phyloP scores from a whole-genome alignment of 495 filamentous ascomycete genomes.

The Clavariopsis aquatica region DNA sequence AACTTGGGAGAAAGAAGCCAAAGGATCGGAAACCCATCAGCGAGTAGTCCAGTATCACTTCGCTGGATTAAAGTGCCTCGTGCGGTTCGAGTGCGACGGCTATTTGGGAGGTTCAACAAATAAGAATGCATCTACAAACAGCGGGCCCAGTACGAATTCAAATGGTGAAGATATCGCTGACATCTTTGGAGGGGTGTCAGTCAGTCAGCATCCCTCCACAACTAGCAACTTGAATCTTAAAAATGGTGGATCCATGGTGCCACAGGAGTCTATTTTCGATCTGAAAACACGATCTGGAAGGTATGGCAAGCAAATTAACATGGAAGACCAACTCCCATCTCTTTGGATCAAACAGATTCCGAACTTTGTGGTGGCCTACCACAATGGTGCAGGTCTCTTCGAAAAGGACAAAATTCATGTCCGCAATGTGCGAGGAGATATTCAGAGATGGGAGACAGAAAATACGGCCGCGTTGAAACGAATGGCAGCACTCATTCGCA shows the following conservation, averaged over 20 bases:
- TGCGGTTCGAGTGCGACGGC: constrained; percentile 67
- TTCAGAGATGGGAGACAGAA: constrained; percentile 57
- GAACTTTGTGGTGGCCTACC: constrained; percentile 63
- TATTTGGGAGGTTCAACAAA: constrained; percentile 45
- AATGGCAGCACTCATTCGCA: constrained; percentile 50
- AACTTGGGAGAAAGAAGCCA: constrained; percentile 54
- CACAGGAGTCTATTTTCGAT: constrained; percentile 61
- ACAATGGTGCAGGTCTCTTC: constrained; percentile 55
- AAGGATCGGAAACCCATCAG: constrained; percentile 61
- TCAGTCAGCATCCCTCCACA: neutral
- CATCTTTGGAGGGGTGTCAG: neutral
- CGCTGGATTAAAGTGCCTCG: constrained; percentile 54
- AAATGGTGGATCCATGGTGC: constrained; percentile 36
- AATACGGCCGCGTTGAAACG: constrained; percentile 47
- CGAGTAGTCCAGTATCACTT: constrained; percentile 62
- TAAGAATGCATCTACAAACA: neutral
- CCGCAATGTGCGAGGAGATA: constrained; percentile 47
- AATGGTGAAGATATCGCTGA: constrained; percentile 5
- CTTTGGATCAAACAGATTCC: constrained; percentile 65
- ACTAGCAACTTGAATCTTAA: constrained; percentile 19
- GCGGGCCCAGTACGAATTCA: neutral
- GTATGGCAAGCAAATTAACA: constrained; percentile 43
- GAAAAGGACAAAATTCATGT: constrained; percentile 53
- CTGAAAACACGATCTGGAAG: constrained; percentile 62
- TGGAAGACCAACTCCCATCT: constrained; percentile 54